Evolutionary conservation across 257 asterid species (phyloP).

Genomic region (Knoxia roxburghii): DNA sequence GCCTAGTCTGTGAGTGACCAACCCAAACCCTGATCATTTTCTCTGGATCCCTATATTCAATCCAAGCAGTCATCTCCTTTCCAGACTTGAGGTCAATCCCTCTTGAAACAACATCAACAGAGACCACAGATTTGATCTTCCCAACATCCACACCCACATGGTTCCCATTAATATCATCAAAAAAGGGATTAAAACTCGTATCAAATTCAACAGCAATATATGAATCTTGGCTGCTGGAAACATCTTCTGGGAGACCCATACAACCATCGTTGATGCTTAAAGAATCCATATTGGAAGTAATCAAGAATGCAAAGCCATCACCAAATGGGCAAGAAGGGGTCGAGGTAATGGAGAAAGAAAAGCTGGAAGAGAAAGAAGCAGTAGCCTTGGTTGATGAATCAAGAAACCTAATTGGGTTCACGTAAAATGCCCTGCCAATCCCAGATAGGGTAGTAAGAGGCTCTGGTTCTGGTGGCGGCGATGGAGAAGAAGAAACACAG

Average conservation of each 20-base stretch:
- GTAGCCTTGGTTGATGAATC: constrained; percentile 42
- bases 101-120: constrained; percentile 32
- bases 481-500: constrained; percentile 27
- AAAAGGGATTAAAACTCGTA: constrained; percentile 36
- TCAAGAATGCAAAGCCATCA: constrained; percentile 59
- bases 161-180: constrained; percentile 42
- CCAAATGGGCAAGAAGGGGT: constrained; percentile 57
- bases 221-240: constrained; percentile 24
- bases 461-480: constrained; percentile 1
- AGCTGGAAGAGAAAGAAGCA: constrained; percentile 55
- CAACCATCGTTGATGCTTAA: constrained; percentile 38
- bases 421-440: constrained; percentile 58
- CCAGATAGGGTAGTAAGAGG: constrained; percentile 27
- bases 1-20: constrained; percentile 37
- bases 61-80: constrained; percentile 50
- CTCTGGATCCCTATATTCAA: constrained; percentile 52
- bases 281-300: constrained; percentile 40
- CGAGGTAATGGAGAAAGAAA: constrained; percentile 49
- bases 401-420: constrained; percentile 54
- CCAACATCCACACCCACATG: constrained; percentile 54
- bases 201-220: constrained; percentile 64
- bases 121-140: constrained; percentile 36
- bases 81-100: constrained; percentile 49
- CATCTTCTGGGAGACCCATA: constrained; percentile 53
- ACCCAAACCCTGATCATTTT: constrained; percentile 52